phyloP scores from a whole-genome alignment of 306 rosid genomes.

The Carpinus fangiana region DNA sequence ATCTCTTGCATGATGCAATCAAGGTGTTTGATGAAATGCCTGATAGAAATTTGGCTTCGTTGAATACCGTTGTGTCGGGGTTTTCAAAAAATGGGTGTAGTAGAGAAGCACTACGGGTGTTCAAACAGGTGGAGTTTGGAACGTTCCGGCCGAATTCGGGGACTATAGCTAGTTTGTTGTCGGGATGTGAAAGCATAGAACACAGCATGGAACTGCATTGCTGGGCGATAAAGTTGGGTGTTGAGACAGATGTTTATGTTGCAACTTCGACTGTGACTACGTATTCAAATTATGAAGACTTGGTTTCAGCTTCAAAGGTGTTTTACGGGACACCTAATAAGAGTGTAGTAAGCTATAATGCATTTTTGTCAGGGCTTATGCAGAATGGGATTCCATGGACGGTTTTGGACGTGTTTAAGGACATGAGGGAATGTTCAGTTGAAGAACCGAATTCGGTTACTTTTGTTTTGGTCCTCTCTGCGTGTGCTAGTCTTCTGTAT shows the following conservation, averaged over 20 bases:
- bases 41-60: conserved; percentile 42
- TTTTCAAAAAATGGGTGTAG: conserved; percentile 41
- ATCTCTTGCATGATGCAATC: conserved; percentile 39
- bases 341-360: conserved; percentile 70
- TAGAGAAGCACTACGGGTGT: conserved; percentile 40
- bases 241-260: conserved; percentile 56
- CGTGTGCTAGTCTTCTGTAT: conserved; percentile 47
- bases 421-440: conserved; percentile 34
- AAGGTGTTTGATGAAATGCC: conserved; percentile 66
- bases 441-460: conserved; percentile 49
- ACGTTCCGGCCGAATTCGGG: conserved; percentile 54
- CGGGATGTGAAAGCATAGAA: conserved; percentile 27
- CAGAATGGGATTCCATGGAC: conserved; percentile 41
- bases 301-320: conserved; percentile 46
- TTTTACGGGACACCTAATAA: conserved; percentile 46
- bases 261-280: conserved; percentile 58
- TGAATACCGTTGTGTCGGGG: conserved; percentile 60
- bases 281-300: conserved; percentile 42
- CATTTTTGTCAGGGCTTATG: conserved; percentile 59
- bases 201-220: conserved; percentile 52
- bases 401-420: conserved; percentile 59
- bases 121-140: conserved; percentile 30
- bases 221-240: conserved; percentile 65
- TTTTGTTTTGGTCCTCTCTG: conserved; percentile 55
- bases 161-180: conserved; percentile 49